Evolutionary conservation across 192 early-diverging fungal genomes (phyloP), one percentile per base, ranked within the genome.

Genomic region (Backusella macrospora): DNA sequence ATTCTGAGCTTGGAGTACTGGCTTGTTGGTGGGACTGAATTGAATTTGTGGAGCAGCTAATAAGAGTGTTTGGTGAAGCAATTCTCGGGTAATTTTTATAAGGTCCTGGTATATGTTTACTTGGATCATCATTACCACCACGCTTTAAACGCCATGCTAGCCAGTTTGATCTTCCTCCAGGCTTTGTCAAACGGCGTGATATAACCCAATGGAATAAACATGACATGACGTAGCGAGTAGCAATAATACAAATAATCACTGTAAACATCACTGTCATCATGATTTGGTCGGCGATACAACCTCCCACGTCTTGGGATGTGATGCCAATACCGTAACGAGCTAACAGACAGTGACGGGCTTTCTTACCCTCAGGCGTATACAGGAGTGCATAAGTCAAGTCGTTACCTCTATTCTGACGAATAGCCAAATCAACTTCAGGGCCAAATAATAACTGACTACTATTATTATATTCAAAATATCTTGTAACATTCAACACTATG

Each of bases 221-320:
- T n/a, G 88, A 87, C 88, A 90, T 90, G 49, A 84, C 71, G 77
- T 86, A 90, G 9, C 88, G 88, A 42, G 83, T 82, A 18, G 82
- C 73, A 67, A 90, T 86, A 29, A 90, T 78, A 5, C 77, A 75
- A 16, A 86, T 82, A 72, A 90, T 88, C 4, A 89, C 78, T 2
- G 77, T 73, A 42, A 90, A 79, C 55, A 86, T 87, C 16, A 83
- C 43, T 42, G 80, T 81, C 81, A 86, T 87, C 73, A 88, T 83
- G 42, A 88, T 74, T 43, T 85, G 82, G 37, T 84, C 81, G 6
- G 84, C 82, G 69, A 90, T 86, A 83, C 89, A 90, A 1, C 89
- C 86, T 34, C 77, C 82, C 16, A 86, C 80, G 59, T 87, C 87
- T 73, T 81, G 81, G 68, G 83, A 75, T 44, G 87, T 76, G 66